Evolutionary conservation across 2,329 filamentous ascomycete species (phyloP).

Genomic region (Xylariomycetidae sp.): DNA sequence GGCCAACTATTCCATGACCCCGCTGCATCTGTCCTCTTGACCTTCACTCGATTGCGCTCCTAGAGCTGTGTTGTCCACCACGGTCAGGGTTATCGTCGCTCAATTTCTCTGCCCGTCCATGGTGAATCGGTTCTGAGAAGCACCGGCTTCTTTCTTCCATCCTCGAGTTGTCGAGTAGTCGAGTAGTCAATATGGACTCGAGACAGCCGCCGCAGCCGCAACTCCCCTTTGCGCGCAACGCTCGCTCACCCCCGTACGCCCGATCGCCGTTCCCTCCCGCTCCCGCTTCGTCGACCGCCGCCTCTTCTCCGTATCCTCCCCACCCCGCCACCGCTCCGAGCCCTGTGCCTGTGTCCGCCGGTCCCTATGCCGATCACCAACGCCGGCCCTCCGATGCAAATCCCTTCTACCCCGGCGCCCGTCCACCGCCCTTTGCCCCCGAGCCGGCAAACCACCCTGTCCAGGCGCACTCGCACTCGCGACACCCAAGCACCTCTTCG

Average conservation of each 20-base stretch:
- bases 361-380: slow-evolving; percentile 19
- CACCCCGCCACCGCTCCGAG: slow-evolving; percentile 22
- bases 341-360: slow-evolving; percentile 16
- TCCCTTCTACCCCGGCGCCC: slow-evolving; percentile 25
- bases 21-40: too few relatives aligned
- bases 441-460: slow-evolving; percentile 24
- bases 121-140: too few relatives aligned
- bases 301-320: slow-evolving; percentile 21
- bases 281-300: slow-evolving; percentile 10
- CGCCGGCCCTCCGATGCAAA: slow-evolving; percentile 25
- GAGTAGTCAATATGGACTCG: slow-evolving; percentile 24
- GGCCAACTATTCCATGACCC: too few relatives aligned
- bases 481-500: slow-evolving; percentile 28
- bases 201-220: slow-evolving; percentile 23
- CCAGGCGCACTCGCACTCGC: slow-evolving; percentile 23
- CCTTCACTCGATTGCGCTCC: too few relatives aligned
- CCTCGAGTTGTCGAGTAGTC: too few relatives aligned
- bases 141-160: too few relatives aligned
- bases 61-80: too few relatives aligned
- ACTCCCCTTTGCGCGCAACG: slow-evolving; percentile 23
- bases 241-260: slow-evolving; percentile 18
- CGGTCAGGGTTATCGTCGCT: too few relatives aligned
- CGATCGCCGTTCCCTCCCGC: slow-evolving; percentile 20
- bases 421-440: slow-evolving; percentile 20
- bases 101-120: too few relatives aligned